These are phyloP conservation scores for Apiotrichum siamense DNA, from an alignment of 1,284 basidiomycete genomes.

Conservation along the genomic window DNA sequence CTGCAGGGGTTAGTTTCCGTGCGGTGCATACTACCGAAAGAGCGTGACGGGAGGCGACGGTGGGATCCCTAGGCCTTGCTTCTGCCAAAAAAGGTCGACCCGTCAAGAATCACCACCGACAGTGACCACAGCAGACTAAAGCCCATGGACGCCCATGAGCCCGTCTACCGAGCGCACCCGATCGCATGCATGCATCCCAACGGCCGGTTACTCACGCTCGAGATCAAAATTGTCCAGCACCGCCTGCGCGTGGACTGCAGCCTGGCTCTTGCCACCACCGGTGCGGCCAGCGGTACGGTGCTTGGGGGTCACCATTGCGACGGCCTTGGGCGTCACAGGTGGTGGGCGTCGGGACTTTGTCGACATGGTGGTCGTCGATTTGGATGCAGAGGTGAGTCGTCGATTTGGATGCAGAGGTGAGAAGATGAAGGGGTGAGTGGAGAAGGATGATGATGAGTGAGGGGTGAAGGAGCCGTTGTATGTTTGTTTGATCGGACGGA, in stretches of 20 bases:
- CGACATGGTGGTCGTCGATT: slow-evolving; percentile 1
- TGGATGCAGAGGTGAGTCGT: not conserved
- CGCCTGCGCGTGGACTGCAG: slow-evolving; percentile 25
- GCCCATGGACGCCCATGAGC: too few species aligned
- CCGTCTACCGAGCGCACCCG: too few species aligned
- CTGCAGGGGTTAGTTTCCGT: too few species aligned
- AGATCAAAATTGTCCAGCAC: slow-evolving; percentile 47
- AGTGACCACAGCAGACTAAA: too few species aligned
- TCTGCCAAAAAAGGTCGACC: too few species aligned
- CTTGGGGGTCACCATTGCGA: slow-evolving; percentile 17
- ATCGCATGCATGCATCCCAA: too few species aligned
- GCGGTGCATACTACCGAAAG: too few species aligned
- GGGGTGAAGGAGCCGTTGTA: not conserved
- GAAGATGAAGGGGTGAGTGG: not conserved
- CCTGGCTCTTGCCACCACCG: slow-evolving; percentile 22
- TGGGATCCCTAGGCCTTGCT: too few species aligned
- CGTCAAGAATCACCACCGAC: too few species aligned
- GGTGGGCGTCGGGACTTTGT: slow-evolving; percentile 22
- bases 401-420: not conserved
- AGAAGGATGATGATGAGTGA: not conserved
- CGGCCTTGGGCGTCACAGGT: slow-evolving; percentile 1
- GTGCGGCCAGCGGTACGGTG: too few species aligned
- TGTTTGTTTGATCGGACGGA: not conserved
- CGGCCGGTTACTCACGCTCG: slow-evolving; percentile 38
- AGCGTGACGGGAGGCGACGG: too few species aligned